Conservation (phyloP, 352 stramenopile species). For the Phytophthora fragariaefolia region DNA sequence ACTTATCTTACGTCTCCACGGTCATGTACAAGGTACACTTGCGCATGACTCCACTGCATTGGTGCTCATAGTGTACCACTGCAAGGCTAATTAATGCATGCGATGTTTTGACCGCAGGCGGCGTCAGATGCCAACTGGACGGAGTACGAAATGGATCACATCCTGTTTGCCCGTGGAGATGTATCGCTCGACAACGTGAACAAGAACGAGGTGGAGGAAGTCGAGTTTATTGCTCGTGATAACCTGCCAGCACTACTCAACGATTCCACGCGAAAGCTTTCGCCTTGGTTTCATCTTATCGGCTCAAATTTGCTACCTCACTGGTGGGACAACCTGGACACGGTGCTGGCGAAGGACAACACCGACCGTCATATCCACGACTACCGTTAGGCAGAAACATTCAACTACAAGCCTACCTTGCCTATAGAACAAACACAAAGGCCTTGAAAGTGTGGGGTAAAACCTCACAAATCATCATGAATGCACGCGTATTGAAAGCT, state of each 20-base stretch:
- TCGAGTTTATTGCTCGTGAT: conserved; percentile 89
- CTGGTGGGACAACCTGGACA: conserved; percentile 80
- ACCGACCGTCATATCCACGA: conserved; percentile 64
- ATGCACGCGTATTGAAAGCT: conserved; percentile 1
- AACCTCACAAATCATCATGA: conserved; percentile 10
- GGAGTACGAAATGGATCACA: conserved; percentile 99
- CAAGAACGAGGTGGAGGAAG: conserved; percentile 92
- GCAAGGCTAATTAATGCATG: conserved; percentile 16
- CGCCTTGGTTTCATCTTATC: conserved; percentile 89
- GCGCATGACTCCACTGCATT: too few species aligned
- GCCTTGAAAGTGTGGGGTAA: conserved; percentile 16
- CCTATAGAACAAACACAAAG: conserved; percentile 19
- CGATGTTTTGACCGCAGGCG: conserved; percentile 37
- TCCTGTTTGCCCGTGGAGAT: conserved; percentile 92
- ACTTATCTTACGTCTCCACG: conserved; percentile 97
- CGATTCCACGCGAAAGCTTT: conserved; percentile 67
- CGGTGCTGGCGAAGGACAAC: conserved; percentile 61
- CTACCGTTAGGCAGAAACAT: conserved; percentile 40
- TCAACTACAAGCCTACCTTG: neutral
- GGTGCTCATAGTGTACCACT: too few species aligned
- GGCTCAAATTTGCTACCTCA: conserved; percentile 64
- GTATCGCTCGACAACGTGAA: conserved; percentile 90
- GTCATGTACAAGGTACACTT: conserved; percentile 97
- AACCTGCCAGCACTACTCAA: conserved; percentile 59
- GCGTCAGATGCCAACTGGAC: conserved; percentile 92